Evolutionary conservation across 140 eudicot species (phyloP).

Genomic region (Oenanthe javanica): DNA sequence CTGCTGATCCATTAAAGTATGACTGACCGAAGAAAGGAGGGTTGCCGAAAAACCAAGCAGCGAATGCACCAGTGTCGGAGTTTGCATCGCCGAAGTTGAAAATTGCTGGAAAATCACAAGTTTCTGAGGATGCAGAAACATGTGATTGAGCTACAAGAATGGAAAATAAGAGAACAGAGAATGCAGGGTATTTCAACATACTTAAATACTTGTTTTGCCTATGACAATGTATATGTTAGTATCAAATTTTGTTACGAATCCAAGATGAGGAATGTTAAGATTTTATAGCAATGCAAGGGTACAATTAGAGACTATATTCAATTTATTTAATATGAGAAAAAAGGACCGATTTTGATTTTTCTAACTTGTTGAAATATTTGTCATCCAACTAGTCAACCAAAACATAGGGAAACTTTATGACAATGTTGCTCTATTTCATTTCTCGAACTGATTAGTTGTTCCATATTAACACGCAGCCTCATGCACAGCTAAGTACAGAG

Average conservation of each 20-base stretch:
- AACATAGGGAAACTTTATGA: no score
- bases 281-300: neutral
- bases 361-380: no score
- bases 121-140: no score
- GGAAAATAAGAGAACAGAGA: neutral
- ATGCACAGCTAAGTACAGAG: no score
- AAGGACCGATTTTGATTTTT: no score
- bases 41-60: neutral
- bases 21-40: slow-evolving; percentile 1
- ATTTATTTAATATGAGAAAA: no score
- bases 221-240: no score
- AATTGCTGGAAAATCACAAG: neutral
- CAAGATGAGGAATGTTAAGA: neutral
- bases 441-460: no score
- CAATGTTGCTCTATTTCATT: no score
- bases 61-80: slow-evolving; percentile 3
- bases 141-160: neutral
- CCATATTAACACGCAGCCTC: no score
- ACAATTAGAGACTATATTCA: no score
- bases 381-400: no score
- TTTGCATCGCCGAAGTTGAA: slow-evolving; percentile 5
- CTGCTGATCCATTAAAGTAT: neutral
- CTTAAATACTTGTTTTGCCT: neutral
- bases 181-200: neutral
- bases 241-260: neutral